phyloP scores from a whole-genome alignment of 192 early-diverging fungal genomes.

The Neocallimastix lanati region DNA sequence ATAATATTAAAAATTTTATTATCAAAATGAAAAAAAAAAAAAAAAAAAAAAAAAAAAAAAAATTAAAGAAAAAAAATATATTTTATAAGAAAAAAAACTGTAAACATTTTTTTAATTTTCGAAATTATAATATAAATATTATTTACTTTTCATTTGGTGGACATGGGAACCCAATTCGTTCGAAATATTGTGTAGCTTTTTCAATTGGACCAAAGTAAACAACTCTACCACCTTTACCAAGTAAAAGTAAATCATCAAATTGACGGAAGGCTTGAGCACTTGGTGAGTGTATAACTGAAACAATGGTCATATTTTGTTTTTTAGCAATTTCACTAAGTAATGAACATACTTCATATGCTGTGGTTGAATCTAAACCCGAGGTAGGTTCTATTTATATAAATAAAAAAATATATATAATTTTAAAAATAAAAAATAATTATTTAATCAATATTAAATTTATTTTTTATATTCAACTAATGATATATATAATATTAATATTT shows the following conservation, averaged over 20 bases:
- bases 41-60: no score
- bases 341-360: constrained; percentile 39
- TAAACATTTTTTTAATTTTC: no score
- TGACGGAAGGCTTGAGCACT: constrained; percentile 57
- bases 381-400: constrained; percentile 53
- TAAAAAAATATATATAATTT: constrained; percentile 14
- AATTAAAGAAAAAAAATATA: no score
- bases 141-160: constrained; percentile 19
- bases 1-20: no score
- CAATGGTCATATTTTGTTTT: constrained; percentile 40
- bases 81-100: no score
- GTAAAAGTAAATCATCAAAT: constrained; percentile 59
- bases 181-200: constrained; percentile 22
- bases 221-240: constrained; percentile 49
- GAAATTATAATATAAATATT: no score
- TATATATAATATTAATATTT: no score
- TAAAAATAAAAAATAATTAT: background rate
- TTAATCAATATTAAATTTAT: no score
- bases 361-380: constrained; percentile 46
- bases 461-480: no score
- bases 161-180: constrained; percentile 32
- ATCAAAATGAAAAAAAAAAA: no score
- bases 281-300: constrained; percentile 86
- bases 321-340: constrained; percentile 39
- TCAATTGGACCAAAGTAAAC: constrained; percentile 40